phyloP scores from a whole-genome alignment of 2,329 filamentous ascomycete species.

The Neonectria magnoliae region DNA sequence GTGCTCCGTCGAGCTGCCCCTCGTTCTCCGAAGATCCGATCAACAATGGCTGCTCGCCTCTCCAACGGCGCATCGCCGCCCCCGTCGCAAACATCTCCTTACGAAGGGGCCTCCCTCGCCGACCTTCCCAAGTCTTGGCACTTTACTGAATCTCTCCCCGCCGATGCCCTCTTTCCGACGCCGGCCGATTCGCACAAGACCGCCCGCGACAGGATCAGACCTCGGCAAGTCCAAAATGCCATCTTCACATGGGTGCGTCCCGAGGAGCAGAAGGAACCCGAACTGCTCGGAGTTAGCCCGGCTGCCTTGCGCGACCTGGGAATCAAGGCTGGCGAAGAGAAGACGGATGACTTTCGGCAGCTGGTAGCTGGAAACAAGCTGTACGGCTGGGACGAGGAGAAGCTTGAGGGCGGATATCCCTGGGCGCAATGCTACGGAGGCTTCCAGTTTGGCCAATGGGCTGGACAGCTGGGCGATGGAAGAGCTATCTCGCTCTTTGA shows the following conservation, averaged over 20 bases:
- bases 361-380: conserved; percentile 86
- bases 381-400: conserved; percentile 78
- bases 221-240: conserved; percentile 85
- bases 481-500: conserved; percentile 96
- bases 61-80: conserved; percentile 42
- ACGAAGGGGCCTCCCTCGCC: conserved; percentile 54
- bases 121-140: conserved; percentile 73
- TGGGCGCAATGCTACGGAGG: conserved; percentile 99
- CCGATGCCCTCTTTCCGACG: conserved; percentile 82
- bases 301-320: conserved; percentile 85
- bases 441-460: conserved; percentile 85
- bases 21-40: conserved; percentile 39
- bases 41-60: conserved; percentile 47
- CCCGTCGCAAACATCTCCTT: conserved; percentile 8
- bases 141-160: conserved; percentile 73
- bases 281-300: conserved; percentile 83
- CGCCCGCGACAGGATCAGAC: conserved; percentile 78
- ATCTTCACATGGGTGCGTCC: conserved; percentile 93
- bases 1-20: conserved; percentile 44
- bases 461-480: conserved; percentile 93
- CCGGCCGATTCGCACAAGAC: conserved; percentile 84
- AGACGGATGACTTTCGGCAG: conserved; percentile 78
- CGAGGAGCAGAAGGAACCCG: conserved; percentile 74
- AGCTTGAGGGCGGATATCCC: conserved; percentile 79
- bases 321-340: conserved; percentile 73